These are phyloP conservation scores for Pseudotulostoma volvatum DNA, from an alignment of 495 filamentous ascomycete genomes.

Conservation along the genomic window DNA sequence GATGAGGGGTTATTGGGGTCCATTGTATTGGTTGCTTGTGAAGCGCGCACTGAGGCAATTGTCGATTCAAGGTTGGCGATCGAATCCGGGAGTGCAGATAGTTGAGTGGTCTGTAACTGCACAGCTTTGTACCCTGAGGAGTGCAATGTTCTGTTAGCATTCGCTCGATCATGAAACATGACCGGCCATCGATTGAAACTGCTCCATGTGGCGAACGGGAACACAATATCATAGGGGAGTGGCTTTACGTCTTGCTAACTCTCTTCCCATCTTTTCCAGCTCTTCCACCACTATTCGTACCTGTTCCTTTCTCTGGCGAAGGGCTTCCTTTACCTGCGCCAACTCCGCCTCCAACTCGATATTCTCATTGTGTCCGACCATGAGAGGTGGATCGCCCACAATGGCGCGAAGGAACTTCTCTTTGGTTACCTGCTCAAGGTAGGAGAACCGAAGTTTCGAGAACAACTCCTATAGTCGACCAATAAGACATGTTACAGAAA, in stretches of 20 bases:
- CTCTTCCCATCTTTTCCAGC: slow-evolving; percentile 50
- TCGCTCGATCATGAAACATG: too few relatives aligned
- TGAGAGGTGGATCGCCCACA: slow-evolving; percentile 72
- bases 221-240: neutral
- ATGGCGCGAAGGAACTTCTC: slow-evolving; percentile 90
- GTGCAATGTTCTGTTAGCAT: too few relatives aligned
- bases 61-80: slow-evolving; percentile 44
- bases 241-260: slow-evolving; percentile 34
- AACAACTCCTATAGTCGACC: slow-evolving; percentile 53
- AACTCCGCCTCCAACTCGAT: slow-evolving; percentile 59
- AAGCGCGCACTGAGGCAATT: slow-evolving; percentile 36
- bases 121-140: slow-evolving; percentile 47
- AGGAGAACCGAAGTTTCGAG: slow-evolving; percentile 89
- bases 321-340: slow-evolving; percentile 49
- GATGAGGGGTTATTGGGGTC: slow-evolving; percentile 14
- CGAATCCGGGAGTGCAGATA: slow-evolving; percentile 43
- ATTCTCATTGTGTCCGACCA: slow-evolving; percentile 72
- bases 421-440: slow-evolving; percentile 67
- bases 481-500: too few relatives aligned
- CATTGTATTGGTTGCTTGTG: slow-evolving; percentile 22
- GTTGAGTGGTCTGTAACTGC: slow-evolving; percentile 39
- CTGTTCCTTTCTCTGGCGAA: slow-evolving; percentile 65
- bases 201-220: too few relatives aligned
- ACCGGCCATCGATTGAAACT: too few relatives aligned
- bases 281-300: slow-evolving; percentile 55